A percentile compares a stretch with the other conserved stretches of the same genome.
Conservation (phyloP, 352 stramenopile genomes). For the Globisporangium sylvaticum region DNA sequence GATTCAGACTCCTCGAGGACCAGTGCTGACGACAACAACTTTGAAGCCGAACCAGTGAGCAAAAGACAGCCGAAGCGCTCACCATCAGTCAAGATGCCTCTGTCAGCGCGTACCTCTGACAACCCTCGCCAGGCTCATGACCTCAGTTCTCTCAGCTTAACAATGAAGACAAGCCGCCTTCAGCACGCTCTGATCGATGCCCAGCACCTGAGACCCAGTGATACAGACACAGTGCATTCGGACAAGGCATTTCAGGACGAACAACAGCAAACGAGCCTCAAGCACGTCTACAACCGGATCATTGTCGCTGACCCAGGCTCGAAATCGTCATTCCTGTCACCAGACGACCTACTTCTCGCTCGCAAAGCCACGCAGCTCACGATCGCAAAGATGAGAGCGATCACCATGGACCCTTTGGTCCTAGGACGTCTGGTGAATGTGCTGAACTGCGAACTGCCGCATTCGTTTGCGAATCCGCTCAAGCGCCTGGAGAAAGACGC, state of each 20-base stretch:
- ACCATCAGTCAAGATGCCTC: not conserved
- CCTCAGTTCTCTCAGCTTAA: not conserved
- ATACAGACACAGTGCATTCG: not conserved
- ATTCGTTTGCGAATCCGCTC: not conserved
- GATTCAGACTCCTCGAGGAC: no score
- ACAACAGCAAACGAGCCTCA: not conserved
- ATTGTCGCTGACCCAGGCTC: not conserved
- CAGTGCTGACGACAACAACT: not conserved
- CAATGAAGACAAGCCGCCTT: constrained; percentile 19
- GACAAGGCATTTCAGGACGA: not conserved
- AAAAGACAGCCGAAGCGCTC: not conserved
- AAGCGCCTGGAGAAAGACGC: constrained; percentile 20
- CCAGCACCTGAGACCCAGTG: not conserved
- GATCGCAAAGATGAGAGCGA: not conserved
- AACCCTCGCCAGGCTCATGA: not conserved
- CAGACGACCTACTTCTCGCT: constrained; percentile 4
- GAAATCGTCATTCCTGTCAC: not conserved
- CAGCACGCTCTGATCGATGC: constrained; percentile 19
- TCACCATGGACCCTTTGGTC: not conserved
- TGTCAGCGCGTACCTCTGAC: not conserved
- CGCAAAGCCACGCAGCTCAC: not conserved
- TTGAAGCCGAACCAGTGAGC: not conserved
- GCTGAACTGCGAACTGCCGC: not conserved
- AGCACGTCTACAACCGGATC: not conserved
- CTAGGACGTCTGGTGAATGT: not conserved